A percentile compares a stretch with the other conserved stretches of the same genome.
Evolutionary conservation across 805 yeast genomes (phyloP).

Genomic region (Saturnispora halmiae): DNA sequence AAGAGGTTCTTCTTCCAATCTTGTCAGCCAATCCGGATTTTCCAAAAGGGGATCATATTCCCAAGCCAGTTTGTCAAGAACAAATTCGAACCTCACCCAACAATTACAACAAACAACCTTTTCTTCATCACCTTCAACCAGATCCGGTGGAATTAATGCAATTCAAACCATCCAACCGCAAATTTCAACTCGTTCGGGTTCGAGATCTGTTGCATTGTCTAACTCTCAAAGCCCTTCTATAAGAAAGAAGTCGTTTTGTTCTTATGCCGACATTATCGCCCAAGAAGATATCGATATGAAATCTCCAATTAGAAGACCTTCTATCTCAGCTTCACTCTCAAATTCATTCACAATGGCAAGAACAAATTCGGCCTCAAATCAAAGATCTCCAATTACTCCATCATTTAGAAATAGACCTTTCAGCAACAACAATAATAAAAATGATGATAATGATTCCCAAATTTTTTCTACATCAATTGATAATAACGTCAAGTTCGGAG

Average conservation of each 20-base stretch:
- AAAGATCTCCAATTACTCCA: conserved; percentile 14
- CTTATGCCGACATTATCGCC: conserved; percentile 71
- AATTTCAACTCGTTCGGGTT: conserved; percentile 7
- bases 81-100: conserved; percentile 23
- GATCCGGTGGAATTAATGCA: not conserved
- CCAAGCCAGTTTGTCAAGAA: conserved; percentile 16
- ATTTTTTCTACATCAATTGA: conserved; percentile 14
- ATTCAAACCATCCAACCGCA: conserved; percentile 7
- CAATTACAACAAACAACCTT: conserved; percentile 16
- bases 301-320: conserved; percentile 48
- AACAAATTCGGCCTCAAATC: conserved; percentile 21
- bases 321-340: conserved; percentile 36
- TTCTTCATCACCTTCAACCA: conserved; percentile 6
- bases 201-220: conserved; percentile 2
- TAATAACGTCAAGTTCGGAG: conserved; percentile 2
- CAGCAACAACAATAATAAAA: conserved; percentile 7
- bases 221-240: conserved; percentile 30
- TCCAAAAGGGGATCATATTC: conserved; percentile 18
- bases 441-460: conserved; percentile 7
- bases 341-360: conserved; percentile 22
- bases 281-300: conserved; percentile 46
- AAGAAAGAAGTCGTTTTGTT: conserved; percentile 42
- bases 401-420: conserved; percentile 3
- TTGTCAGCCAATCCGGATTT: conserved; percentile 9
- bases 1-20: conserved; percentile 10